A percentile compares a stretch with the other conserved stretches of the same genome.
These are phyloP conservation scores for Takakia lepidozioides DNA, from an alignment of 225 moss, liverwort and hornwort genomes.

Conservation along the genomic window DNA sequence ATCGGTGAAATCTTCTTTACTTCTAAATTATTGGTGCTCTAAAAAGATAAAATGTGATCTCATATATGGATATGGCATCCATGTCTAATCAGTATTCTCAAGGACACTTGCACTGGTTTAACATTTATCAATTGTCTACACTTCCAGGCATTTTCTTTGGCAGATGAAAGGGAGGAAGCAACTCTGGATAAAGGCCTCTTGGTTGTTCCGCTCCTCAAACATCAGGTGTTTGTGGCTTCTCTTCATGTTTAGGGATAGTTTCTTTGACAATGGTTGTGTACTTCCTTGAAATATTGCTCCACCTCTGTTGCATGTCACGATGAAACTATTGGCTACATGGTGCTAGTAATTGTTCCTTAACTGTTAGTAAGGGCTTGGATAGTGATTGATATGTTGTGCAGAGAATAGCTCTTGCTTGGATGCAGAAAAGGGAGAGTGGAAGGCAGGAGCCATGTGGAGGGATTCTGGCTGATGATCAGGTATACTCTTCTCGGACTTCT, in stretches of 20 bases:
- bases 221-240: constrained; percentile 62
- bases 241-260: no score
- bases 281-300: no score
- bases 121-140: neutral
- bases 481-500: constrained; percentile 17
- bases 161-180: constrained; percentile 59
- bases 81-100: neutral
- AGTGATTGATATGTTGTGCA: constrained; percentile 13
- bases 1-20: no score
- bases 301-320: no score
- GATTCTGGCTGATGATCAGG: constrained; percentile 98
- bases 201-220: constrained; percentile 71
- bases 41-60: neutral
- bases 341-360: no score
- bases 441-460: constrained; percentile 63
- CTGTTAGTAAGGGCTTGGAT: no score
- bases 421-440: constrained; percentile 72
- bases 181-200: constrained; percentile 57
- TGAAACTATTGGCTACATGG: no score
- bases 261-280: no score
- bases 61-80: neutral
- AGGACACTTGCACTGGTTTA: neutral
- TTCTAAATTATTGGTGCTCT: neutral
- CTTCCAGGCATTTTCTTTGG: constrained; percentile 53
- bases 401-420: constrained; percentile 90